Evolutionary conservation across 1,284 basidiomycete species (phyloP).

Genomic region (Volvariella surrecta): DNA sequence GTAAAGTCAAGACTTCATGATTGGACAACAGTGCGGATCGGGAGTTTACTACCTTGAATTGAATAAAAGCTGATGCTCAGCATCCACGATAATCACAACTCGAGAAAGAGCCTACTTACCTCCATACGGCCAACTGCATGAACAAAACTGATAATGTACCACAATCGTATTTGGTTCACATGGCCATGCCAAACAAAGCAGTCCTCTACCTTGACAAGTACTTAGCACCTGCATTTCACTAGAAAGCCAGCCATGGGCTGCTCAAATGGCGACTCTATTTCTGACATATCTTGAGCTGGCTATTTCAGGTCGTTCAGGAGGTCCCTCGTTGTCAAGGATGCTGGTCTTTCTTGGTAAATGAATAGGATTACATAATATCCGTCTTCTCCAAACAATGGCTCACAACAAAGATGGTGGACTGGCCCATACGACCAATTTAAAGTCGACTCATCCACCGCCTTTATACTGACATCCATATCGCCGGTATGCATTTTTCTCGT

Average conservation of each 20-base stretch:
- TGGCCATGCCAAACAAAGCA: slow-evolving; percentile 12
- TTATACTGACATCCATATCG: background rate
- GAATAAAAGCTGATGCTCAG: too few relatives aligned
- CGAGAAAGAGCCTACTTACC: slow-evolving; percentile 2
- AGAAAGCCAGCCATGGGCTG: too few relatives aligned
- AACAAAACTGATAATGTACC: too few relatives aligned
- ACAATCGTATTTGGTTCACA: slow-evolving; percentile 5
- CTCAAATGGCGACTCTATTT: too few relatives aligned
- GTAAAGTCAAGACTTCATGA: slow-evolving; percentile 72
- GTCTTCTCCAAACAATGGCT: slow-evolving; percentile 6
- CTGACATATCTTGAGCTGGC: too few relatives aligned
- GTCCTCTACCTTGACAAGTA: background rate
- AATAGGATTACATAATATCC: slow-evolving; percentile 3
- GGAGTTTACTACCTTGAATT: slow-evolving; percentile 60
- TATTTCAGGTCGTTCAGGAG: too few relatives aligned
- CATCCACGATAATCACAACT: background rate
- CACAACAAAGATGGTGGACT: slow-evolving; percentile 6
- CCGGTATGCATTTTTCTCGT: background rate
- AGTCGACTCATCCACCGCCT: slow-evolving; percentile 2
- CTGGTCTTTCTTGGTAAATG: too few relatives aligned
- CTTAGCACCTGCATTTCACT: too few relatives aligned
- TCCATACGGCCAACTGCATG: slow-evolving; percentile 1
- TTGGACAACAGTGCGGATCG: slow-evolving; percentile 80
- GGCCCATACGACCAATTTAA: slow-evolving; percentile 6
- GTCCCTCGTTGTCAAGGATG: too few relatives aligned